These are phyloP conservation scores for Kwoniella sp. DNA, from an alignment of 768 basidiomycete genomes.

Conservation along the genomic window DNA sequence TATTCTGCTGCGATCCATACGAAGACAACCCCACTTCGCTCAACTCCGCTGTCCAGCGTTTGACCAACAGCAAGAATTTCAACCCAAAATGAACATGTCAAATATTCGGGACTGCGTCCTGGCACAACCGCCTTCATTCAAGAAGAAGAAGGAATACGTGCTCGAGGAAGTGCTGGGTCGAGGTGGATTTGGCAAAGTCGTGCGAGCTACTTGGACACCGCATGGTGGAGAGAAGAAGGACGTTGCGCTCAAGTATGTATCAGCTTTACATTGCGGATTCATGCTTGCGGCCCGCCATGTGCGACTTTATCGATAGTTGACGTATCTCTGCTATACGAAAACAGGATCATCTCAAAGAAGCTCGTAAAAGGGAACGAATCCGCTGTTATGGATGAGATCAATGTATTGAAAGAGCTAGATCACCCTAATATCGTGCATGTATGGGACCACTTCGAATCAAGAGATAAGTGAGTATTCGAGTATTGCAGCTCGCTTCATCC, in stretches of 20 bases:
- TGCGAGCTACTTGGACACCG: constrained; percentile 63
- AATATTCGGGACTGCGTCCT: constrained; percentile 60
- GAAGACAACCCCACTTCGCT: no score
- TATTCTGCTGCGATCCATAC: no score
- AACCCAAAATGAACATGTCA: constrained; percentile 26
- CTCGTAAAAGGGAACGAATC: constrained; percentile 85
- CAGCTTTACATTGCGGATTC: constrained; percentile 10
- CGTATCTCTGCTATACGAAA: constrained; percentile 18
- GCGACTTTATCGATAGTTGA: no score
- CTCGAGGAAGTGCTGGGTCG: constrained; percentile 62
- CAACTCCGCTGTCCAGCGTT: no score
- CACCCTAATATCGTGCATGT: constrained; percentile 83
- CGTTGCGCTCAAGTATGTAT: constrained; percentile 53
- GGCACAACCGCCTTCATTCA: constrained; percentile 80
- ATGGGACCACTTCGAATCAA: constrained; percentile 72
- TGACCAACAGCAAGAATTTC: no score
- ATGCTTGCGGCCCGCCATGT: no score
- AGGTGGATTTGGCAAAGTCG: constrained; percentile 89
- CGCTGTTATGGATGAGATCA: constrained; percentile 89
- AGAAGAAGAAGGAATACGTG: constrained; percentile 70
- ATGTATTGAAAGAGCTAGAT: constrained; percentile 81
- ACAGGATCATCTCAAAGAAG: constrained; percentile 93
- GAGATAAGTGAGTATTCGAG: constrained; percentile 67
- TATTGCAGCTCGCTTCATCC: no score
- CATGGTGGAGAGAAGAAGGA: constrained; percentile 36